A percentile compares a stretch with the other conserved stretches of the same genome.
Conservation (phyloP, 768 basidiomycete genomes). For the Lactarius pseudohatsudake region DNA sequence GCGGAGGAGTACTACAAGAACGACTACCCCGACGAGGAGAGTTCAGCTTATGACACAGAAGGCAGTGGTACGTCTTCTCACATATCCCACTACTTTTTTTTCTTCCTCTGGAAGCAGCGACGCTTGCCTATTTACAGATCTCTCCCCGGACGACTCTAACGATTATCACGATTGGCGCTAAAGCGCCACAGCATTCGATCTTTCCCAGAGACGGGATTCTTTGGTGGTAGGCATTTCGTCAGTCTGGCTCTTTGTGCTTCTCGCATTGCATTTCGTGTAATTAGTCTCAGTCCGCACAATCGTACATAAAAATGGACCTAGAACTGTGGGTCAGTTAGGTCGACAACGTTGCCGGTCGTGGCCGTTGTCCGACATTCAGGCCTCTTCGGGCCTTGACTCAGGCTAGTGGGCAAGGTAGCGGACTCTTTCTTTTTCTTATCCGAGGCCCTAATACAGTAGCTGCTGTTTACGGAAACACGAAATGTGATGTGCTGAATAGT, state of each 20-base stretch:
- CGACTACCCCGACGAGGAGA: constrained; percentile 77
- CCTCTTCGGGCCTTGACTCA: no score
- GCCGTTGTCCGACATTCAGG: no score
- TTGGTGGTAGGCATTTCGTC: background rate
- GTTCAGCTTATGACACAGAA: constrained; percentile 35
- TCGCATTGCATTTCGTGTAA: background rate
- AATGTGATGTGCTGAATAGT: no score
- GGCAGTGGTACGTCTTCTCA: constrained; percentile 29
- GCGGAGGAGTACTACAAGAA: constrained; percentile 85
- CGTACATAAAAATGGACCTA: background rate
- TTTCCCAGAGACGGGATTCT: background rate
- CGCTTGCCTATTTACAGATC: constrained; percentile 7
- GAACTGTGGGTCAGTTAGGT: background rate
- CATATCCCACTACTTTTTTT: background rate
- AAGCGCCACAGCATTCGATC: background rate
- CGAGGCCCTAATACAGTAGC: no score
- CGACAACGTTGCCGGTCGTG: background rate
- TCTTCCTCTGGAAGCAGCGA: background rate
- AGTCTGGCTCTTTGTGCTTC: background rate
- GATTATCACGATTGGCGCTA: constrained; percentile 4
- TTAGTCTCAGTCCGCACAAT: background rate
- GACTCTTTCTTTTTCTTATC: no score
- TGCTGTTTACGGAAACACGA: no score
- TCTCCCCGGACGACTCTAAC: constrained; percentile 4
- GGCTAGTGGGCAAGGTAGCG: no score